phyloP scores from a whole-genome alignment of 1,284 basidiomycete species.

The Cutaneotrichosporon cavernicola region DNA sequence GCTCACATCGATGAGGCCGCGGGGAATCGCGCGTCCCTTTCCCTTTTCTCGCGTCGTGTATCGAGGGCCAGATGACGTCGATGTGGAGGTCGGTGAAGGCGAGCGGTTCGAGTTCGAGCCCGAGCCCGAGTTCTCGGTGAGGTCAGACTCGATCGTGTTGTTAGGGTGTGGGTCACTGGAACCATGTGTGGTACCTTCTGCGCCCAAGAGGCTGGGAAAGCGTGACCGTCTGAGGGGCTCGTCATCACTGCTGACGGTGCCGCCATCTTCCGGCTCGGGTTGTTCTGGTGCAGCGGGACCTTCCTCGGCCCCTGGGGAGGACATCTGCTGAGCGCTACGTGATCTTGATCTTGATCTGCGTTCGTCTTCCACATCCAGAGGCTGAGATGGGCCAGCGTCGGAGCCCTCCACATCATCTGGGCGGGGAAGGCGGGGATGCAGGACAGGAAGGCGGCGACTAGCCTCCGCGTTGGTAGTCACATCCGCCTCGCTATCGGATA shows the following conservation, averaged over 20 bases:
- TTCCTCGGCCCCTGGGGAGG: neutral
- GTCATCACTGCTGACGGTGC: neutral
- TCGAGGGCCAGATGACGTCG: conserved; percentile 13
- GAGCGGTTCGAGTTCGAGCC: neutral
- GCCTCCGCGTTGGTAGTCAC: conserved; percentile 8
- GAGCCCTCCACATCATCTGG: neutral
- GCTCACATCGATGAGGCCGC: conserved; percentile 11
- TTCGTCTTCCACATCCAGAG: neutral
- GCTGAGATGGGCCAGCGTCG: no score
- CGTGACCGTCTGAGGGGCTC: neutral
- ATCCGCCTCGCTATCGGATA: neutral
- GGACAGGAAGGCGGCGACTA: conserved; percentile 17
- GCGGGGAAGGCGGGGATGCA: conserved; percentile 1
- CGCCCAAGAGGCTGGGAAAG: neutral
- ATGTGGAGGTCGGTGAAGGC: neutral
- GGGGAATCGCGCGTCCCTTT: conserved; percentile 21
- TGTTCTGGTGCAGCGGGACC: no score
- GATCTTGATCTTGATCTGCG: neutral
- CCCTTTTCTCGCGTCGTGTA: conserved; percentile 35
- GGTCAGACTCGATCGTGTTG: neutral
- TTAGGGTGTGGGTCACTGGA: neutral
- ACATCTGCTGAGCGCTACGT: neutral
- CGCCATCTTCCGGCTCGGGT: neutral
- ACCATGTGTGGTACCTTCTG: neutral
- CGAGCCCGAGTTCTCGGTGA: neutral